Conservation (phyloP, 2,329 filamentous ascomycete genomes). For the Lachnellula arida region DNA sequence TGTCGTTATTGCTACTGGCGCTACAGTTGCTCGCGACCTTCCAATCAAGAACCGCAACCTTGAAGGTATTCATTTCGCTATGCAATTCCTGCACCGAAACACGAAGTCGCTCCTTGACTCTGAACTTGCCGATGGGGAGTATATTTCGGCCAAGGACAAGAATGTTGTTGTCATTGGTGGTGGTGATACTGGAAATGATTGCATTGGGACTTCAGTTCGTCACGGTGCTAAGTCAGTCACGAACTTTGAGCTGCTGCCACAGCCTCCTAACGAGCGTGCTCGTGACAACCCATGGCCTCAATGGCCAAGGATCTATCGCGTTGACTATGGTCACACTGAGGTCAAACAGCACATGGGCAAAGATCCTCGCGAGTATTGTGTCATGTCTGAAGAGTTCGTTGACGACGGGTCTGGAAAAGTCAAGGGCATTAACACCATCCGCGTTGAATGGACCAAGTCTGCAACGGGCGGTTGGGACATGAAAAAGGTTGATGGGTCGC, state of each 20-base stretch:
- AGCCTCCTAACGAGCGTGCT: slow-evolving; percentile 85
- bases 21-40: slow-evolving; percentile 87
- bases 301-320: slow-evolving; percentile 95
- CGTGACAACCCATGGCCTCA: slow-evolving; percentile 97
- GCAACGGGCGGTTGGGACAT: slow-evolving; percentile 93
- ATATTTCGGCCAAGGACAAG: slow-evolving; percentile 94
- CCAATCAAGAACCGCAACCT: slow-evolving; percentile 86
- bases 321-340: slow-evolving; percentile 96
- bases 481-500: slow-evolving; percentile 91
- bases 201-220: slow-evolving; percentile 92
- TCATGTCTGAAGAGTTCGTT: slow-evolving; percentile 97
- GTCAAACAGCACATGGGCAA: slow-evolving; percentile 95
- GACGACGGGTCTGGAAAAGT: slow-evolving; percentile 83
- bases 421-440: slow-evolving; percentile 92
- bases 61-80: slow-evolving; percentile 89
- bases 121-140: slow-evolving; percentile 73
- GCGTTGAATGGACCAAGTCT: slow-evolving; percentile 93
- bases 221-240: slow-evolving; percentile 93
- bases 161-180: slow-evolving; percentile 94
- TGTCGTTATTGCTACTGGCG: slow-evolving; percentile 86
- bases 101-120: slow-evolving; percentile 97
- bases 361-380: slow-evolving; percentile 93
- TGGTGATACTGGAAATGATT: slow-evolving; percentile 97
- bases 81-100: slow-evolving; percentile 97
- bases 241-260: slow-evolving; percentile 93